A percentile compares a stretch with the other conserved stretches of the same genome.
Evolutionary conservation across 139 green algal genomes (phyloP).

Genomic region (Coelastrella sp.): DNA sequence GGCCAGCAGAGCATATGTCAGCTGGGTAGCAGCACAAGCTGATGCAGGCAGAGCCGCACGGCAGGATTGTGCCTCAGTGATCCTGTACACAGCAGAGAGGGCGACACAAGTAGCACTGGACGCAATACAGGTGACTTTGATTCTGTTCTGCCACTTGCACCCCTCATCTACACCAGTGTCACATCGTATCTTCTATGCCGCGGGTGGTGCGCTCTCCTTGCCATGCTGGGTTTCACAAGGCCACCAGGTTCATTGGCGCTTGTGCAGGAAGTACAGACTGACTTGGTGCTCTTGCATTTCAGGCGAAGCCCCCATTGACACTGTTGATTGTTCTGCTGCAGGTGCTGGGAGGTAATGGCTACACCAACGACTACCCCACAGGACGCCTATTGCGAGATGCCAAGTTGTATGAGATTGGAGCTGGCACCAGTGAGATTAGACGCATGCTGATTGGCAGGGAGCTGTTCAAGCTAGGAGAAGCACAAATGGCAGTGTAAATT

Average conservation of each 20-base stretch:
- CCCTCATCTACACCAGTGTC: too few species aligned
- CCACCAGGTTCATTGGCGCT: background rate
- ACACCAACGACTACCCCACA: constrained; percentile 94
- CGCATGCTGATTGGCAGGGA: constrained; percentile 91
- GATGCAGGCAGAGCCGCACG: constrained; percentile 55
- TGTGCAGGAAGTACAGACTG: background rate
- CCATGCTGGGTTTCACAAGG: too few species aligned
- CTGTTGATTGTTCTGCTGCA: constrained; percentile 52
- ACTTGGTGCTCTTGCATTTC: background rate
- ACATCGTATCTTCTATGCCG: too few species aligned
- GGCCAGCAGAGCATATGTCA: constrained; percentile 74
- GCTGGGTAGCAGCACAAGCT: constrained; percentile 57
- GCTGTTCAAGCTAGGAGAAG: constrained; percentile 75
- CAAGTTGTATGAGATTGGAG: constrained; percentile 98
- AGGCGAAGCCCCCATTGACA: background rate
- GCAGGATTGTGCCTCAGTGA: constrained; percentile 91
- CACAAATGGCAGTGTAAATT: background rate
- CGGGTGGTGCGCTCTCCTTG: too few species aligned
- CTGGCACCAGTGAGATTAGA: constrained; percentile 84
- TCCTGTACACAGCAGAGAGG: constrained; percentile 87
- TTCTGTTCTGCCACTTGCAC: too few species aligned
- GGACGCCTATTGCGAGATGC: constrained; percentile 91
- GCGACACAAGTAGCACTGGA: constrained; percentile 89
- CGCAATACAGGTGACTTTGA: constrained; percentile 79
- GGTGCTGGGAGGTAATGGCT: constrained; percentile 95